These are phyloP conservation scores for Tieghemostelium lacteum DNA, from an alignment of 78 protist species.

Conservation along the genomic window DNA sequence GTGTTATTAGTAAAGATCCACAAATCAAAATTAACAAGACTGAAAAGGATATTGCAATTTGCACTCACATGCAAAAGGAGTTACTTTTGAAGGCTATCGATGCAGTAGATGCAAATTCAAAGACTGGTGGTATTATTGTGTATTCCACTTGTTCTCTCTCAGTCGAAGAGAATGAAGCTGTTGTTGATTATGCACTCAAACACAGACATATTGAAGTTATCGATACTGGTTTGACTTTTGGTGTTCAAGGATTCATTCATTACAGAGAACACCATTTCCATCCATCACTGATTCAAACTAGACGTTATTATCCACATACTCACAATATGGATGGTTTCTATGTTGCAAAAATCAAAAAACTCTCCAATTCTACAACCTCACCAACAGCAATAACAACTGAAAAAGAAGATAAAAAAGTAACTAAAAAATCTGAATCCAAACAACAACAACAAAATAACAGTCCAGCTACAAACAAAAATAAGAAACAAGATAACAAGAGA, in stretches of 20 bases:
- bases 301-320: conserved; percentile 98
- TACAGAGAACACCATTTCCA: conserved; percentile 88
- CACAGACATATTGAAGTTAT: conserved; percentile 92
- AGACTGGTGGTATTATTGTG: conserved; percentile 95
- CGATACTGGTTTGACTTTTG: conserved; percentile 92
- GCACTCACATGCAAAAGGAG: conserved; percentile 95
- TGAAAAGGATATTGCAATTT: conserved; percentile 90
- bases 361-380: conserved; percentile 70
- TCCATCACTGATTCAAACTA: conserved; percentile 79
- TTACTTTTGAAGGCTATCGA: conserved; percentile 98
- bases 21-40: conserved; percentile 54
- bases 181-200: conserved; percentile 96
- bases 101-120: conserved; percentile 88
- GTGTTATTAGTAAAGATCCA: conserved; percentile 97
- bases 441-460: too few species aligned
- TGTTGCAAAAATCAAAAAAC: conserved; percentile 96
- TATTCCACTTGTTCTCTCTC: conserved; percentile 94
- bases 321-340: conserved; percentile 99
- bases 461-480: neutral
- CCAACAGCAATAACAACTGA: neutral
- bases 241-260: conserved; percentile 90
- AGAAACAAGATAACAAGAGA: neutral
- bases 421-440: neutral
- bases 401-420: neutral
- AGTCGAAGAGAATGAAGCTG: conserved; percentile 98